Percentiles rank a stretch among this genome's conserved stretches.
phyloP scores from a whole-genome alignment of 768 basidiomycete species.

The Scleroderma citrinum region DNA sequence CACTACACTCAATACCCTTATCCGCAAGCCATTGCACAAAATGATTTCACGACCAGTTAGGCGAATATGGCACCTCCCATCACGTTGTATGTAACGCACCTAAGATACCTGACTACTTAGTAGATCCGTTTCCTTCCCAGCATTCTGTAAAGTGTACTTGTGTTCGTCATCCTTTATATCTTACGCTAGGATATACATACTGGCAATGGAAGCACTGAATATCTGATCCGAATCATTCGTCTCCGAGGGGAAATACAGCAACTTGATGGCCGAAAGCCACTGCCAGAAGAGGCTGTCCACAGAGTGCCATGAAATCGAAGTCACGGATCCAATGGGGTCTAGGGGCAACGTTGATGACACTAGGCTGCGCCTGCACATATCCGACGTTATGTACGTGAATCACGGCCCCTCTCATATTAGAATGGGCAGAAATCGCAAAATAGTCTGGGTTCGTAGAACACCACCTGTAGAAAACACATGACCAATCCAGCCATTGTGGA shows the following conservation, averaged over 20 bases:
- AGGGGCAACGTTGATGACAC: conserved; percentile 48
- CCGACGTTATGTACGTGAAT: conserved; percentile 65
- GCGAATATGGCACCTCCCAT: conserved; percentile 1
- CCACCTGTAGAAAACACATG: conserved; percentile 48
- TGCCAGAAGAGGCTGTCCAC: conserved; percentile 60
- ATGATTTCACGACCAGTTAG: conserved; percentile 17
- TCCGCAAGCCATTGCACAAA: conserved; percentile 20
- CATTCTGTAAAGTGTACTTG: conserved; percentile 7
- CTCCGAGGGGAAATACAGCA: conserved; percentile 57
- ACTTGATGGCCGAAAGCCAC: conserved; percentile 59
- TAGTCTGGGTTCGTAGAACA: conserved; percentile 69
- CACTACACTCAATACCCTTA: conserved; percentile 31
- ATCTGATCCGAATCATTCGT: conserved; percentile 36
- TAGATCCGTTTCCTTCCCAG: conserved; percentile 7
- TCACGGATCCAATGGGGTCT: conserved; percentile 63
- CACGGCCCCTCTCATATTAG: conserved; percentile 53
- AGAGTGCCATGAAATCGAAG: conserved; percentile 67
- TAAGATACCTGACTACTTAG: conserved; percentile 1
- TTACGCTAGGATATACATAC: conserved; percentile 4
- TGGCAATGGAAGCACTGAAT: conserved; percentile 1
- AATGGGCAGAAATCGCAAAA: conserved; percentile 68
- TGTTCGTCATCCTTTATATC: no score
- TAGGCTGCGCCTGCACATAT: conserved; percentile 60
- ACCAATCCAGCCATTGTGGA: background rate
- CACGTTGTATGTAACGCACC: background rate